These are phyloP conservation scores for Russula abietina DNA, from an alignment of 768 basidiomycete species.

Conservation along the genomic window DNA sequence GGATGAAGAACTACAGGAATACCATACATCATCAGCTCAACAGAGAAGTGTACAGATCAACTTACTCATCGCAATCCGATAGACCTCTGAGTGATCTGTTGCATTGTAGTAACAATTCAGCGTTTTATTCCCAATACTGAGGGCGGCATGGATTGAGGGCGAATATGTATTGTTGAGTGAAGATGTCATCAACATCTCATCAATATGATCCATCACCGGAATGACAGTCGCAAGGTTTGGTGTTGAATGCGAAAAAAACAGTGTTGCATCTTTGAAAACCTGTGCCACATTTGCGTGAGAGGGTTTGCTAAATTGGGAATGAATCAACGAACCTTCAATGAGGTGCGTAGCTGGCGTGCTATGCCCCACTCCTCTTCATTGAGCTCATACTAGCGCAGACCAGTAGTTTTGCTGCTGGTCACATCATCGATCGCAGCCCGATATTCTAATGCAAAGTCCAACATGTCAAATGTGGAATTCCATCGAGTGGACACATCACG, in stretches of 20 bases:
- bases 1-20: neutral
- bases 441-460: slow-evolving; percentile 32
- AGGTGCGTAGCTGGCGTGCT: too few species aligned
- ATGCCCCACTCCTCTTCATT: neutral
- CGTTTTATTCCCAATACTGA: neutral
- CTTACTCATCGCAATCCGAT: neutral
- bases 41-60: too few species aligned
- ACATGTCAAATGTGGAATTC: slow-evolving; percentile 23
- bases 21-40: too few species aligned
- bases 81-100: neutral
- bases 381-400: neutral
- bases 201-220: neutral
- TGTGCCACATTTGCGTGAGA: neutral
- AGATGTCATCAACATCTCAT: neutral
- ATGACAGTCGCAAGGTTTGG: neutral
- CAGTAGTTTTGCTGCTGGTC: slow-evolving; percentile 3
- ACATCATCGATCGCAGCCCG: slow-evolving; percentile 23
- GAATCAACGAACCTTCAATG: too few species aligned
- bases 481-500: too few species aligned
- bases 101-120: neutral
- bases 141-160: neutral
- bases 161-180: too few species aligned
- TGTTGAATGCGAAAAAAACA: neutral
- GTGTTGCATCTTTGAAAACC: neutral
- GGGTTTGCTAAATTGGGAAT: too few species aligned